phyloP scores from a whole-genome alignment of 2,329 filamentous ascomycete genomes.

The Fusarium sp. region DNA sequence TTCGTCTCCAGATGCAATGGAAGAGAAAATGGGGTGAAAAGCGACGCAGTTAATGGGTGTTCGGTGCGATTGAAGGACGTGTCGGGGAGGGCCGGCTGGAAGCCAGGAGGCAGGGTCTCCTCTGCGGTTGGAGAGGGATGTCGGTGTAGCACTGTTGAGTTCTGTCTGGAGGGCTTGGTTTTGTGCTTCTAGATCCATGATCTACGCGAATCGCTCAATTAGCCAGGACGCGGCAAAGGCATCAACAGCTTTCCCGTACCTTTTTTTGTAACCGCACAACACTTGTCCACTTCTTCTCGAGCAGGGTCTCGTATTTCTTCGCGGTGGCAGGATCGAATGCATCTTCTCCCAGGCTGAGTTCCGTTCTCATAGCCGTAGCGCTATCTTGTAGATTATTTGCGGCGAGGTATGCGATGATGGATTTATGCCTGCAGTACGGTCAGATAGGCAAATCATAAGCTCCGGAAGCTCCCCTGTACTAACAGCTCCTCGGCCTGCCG shows the following conservation, averaged over 20 bases:
- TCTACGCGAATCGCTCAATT: conserved; percentile 64
- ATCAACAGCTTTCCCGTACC: conserved; percentile 63
- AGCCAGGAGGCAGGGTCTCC: conserved; percentile 86
- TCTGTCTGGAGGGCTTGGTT: conserved; percentile 83
- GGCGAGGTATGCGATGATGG: conserved; percentile 89
- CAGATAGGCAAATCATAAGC: conserved; percentile 34
- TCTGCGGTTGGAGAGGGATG: conserved; percentile 77
- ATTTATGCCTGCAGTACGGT: conserved; percentile 79
- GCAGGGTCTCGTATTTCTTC: conserved; percentile 93
- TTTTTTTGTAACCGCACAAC: conserved; percentile 96
- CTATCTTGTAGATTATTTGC: conserved; percentile 79
- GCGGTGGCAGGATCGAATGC: conserved; percentile 83
- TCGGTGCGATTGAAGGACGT: conserved; percentile 80
- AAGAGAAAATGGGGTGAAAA: conserved; percentile 93
- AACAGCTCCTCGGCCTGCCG: conserved; percentile 91
- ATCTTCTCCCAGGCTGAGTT: conserved; percentile 79
- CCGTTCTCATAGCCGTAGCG: conserved; percentile 72
- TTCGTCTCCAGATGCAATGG: conserved; percentile 90
- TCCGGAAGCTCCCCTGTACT: conserved; percentile 56
- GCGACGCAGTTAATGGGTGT: conserved; percentile 87
- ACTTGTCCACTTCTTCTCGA: conserved; percentile 99
- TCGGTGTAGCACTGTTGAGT: conserved; percentile 84
- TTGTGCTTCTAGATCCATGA: conserved; percentile 91
- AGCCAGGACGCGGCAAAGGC: conserved; percentile 17
- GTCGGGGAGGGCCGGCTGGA: conserved; percentile 83